A percentile compares a stretch with the other conserved stretches of the same genome.
Conservation (phyloP, 2,329 filamentous ascomycete species). For the Colletotrichum karsti region DNA sequence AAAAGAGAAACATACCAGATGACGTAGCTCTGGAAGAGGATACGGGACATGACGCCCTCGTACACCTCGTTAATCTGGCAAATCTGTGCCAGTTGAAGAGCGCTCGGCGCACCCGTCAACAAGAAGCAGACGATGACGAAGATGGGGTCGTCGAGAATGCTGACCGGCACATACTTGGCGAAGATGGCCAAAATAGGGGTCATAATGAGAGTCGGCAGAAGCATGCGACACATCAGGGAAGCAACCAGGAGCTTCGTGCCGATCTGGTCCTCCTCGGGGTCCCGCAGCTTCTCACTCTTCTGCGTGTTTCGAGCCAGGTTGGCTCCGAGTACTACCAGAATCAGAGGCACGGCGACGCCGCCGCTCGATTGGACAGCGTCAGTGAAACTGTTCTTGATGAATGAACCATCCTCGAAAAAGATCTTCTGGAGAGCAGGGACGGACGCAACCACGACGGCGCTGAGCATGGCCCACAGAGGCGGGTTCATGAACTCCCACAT, state of each 20-base stretch:
- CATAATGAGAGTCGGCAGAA: slow-evolving; percentile 92
- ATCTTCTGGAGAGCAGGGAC: slow-evolving; percentile 82
- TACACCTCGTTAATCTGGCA: slow-evolving; percentile 98
- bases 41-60: slow-evolving; percentile 90
- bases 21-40: slow-evolving; percentile 96
- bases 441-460: slow-evolving; percentile 89
- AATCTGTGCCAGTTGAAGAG: slow-evolving; percentile 94
- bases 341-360: slow-evolving; percentile 91
- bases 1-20: slow-evolving; percentile 74
- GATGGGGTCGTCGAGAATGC: slow-evolving; percentile 96
- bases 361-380: slow-evolving; percentile 86
- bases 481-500: slow-evolving; percentile 98
- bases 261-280: slow-evolving; percentile 75
- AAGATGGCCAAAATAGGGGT: slow-evolving; percentile 85
- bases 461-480: slow-evolving; percentile 95
- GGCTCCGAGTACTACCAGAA: slow-evolving; percentile 92
- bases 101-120: slow-evolving; percentile 91
- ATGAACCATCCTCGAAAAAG: slow-evolving; percentile 90
- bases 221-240: slow-evolving; percentile 87
- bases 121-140: slow-evolving; percentile 98
- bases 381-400: slow-evolving; percentile 92
- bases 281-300: slow-evolving; percentile 68
- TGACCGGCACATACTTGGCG: slow-evolving; percentile 91
- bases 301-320: slow-evolving; percentile 94
- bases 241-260: slow-evolving; percentile 84